A percentile compares a stretch with the other conserved stretches of the same genome.
Evolutionary conservation across 2,329 filamentous ascomycete genomes (phyloP).

Genomic region (Huntiella omanensis): DNA sequence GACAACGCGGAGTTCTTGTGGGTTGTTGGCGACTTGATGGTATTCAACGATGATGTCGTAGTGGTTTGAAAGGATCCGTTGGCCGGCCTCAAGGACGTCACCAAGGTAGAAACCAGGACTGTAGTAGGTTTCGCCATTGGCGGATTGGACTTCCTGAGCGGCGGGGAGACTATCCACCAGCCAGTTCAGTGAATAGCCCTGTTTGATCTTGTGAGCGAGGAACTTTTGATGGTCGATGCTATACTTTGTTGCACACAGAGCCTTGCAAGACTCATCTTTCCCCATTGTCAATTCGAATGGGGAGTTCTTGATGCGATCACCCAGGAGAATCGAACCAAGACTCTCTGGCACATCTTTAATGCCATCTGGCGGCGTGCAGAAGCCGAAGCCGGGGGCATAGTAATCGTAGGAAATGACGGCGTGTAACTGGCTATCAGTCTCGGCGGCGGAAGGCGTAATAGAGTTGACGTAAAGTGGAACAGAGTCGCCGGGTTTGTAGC

Average conservation of each 20-base stretch:
- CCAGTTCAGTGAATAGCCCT: conserved; percentile 90
- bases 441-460: conserved; percentile 66
- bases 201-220: conserved; percentile 61
- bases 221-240: conserved; percentile 51
- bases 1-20: conserved; percentile 65
- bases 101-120: conserved; percentile 81
- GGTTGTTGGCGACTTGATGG: conserved; percentile 48
- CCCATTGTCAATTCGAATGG: conserved; percentile 79
- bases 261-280: conserved; percentile 71
- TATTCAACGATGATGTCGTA: conserved; percentile 91
- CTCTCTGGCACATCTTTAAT: conserved; percentile 62
- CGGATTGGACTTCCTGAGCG: conserved; percentile 56
- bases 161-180: conserved; percentile 86
- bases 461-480: conserved; percentile 88
- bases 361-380: conserved; percentile 64
- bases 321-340: conserved; percentile 88
- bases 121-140: conserved; percentile 65
- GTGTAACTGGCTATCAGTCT: conserved; percentile 61
- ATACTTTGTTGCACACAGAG: conserved; percentile 50
- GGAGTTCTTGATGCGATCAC: conserved; percentile 93
- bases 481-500: conserved; percentile 60
- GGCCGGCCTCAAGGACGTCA: conserved; percentile 18
- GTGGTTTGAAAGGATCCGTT: conserved; percentile 68
- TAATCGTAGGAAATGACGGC: conserved; percentile 96
- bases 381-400: conserved; percentile 73